Conservation (phyloP, 768 basidiomycete species). For the Phlebiopsis gigantea region DNA sequence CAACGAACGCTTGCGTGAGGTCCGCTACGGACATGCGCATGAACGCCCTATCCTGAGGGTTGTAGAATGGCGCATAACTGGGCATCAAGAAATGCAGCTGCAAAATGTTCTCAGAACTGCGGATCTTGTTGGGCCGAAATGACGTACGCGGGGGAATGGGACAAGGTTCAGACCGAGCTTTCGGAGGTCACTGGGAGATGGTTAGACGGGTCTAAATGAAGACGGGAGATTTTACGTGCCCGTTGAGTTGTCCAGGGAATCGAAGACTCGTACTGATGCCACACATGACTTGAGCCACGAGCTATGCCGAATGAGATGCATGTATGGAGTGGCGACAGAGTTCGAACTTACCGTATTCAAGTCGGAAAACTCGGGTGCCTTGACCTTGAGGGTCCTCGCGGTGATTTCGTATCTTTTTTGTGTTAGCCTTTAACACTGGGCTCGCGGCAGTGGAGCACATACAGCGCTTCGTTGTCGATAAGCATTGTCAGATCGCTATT, state of each 20-base stretch:
- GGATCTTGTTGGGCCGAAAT: neutral
- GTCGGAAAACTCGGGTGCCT: conserved; percentile 57
- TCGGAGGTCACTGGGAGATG: conserved; percentile 62
- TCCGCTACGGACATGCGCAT: conserved; percentile 59
- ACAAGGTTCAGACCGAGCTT: conserved; percentile 93
- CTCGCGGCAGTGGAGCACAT: conserved; percentile 21
- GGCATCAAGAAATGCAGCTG: conserved; percentile 96
- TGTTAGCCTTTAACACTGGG: neutral
- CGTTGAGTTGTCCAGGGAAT: conserved; percentile 92
- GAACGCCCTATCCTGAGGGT: conserved; percentile 58
- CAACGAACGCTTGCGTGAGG: conserved; percentile 64
- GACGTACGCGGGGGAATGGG: conserved; percentile 87
- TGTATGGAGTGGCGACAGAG: neutral
- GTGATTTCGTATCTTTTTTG: conserved; percentile 64
- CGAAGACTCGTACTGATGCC: conserved; percentile 90
- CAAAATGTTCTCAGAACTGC: conserved; percentile 3
- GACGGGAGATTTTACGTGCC: conserved; percentile 36
- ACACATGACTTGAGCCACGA: conserved; percentile 89
- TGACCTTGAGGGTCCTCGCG: conserved; percentile 57
- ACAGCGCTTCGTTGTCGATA: conserved; percentile 87
- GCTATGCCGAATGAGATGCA: conserved; percentile 27
- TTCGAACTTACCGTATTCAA: conserved; percentile 56
- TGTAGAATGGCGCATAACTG: conserved; percentile 86
- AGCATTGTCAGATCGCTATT: conserved; percentile 80
- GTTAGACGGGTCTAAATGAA: neutral